Evolutionary conservation across 2,329 filamentous ascomycete genomes (phyloP).

Genomic region (Penicillium sclerotigenum): DNA sequence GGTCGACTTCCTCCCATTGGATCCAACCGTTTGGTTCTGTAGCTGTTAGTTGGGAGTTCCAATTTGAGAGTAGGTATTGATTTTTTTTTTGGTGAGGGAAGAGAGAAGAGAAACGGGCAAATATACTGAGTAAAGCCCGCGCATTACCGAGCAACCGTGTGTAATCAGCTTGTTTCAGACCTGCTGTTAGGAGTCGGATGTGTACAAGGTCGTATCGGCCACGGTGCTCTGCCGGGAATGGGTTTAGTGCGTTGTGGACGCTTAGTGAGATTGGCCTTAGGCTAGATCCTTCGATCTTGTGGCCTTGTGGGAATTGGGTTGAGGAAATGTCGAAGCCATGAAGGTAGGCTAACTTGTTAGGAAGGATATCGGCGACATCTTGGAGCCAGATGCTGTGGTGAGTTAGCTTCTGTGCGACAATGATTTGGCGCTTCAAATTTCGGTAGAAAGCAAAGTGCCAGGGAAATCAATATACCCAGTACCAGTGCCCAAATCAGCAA

Average conservation of each 20-base stretch:
- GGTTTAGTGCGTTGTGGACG: slow-evolving; percentile 26
- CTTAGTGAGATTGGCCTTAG: slow-evolving; percentile 4
- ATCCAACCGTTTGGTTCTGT: slow-evolving; percentile 27
- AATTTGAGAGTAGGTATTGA: background rate
- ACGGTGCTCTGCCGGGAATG: slow-evolving; percentile 27
- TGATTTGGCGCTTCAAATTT: too few relatives aligned
- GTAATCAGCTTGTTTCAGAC: slow-evolving; percentile 26
- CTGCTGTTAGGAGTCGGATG: slow-evolving; percentile 27
- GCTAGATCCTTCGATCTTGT: slow-evolving; percentile 14
- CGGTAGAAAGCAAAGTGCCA: background rate
- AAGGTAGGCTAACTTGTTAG: slow-evolving; percentile 12
- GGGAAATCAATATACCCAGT: slow-evolving; percentile 23
- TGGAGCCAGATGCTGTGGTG: slow-evolving; percentile 26
- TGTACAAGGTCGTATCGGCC: slow-evolving; percentile 33
- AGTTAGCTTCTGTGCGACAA: background rate
- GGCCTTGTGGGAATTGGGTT: slow-evolving; percentile 23
- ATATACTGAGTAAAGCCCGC: slow-evolving; percentile 28
- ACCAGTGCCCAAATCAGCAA: slow-evolving; percentile 31
- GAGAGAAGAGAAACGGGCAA: background rate
- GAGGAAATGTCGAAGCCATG: slow-evolving; percentile 35
- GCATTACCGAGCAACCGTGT: slow-evolving; percentile 24
- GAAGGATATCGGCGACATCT: slow-evolving; percentile 10
- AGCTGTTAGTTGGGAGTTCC: background rate
- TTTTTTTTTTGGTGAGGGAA: background rate
- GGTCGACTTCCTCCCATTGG: slow-evolving; percentile 30